Conservation (phyloP, 1,139 yeast genomes). For the Geotrichum candidum region DNA sequence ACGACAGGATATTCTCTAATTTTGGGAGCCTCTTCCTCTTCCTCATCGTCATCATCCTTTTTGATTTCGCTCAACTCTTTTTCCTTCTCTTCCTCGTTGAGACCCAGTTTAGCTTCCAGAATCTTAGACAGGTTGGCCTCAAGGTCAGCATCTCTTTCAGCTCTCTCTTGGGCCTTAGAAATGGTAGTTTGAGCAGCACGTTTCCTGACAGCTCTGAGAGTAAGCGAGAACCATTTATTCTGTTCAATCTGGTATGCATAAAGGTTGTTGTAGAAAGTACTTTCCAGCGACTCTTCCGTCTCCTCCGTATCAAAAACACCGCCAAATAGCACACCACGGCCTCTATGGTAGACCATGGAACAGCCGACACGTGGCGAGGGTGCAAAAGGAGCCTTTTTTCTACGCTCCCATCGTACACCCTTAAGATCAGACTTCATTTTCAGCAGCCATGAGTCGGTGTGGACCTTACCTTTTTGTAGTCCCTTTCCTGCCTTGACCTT, state of each 20-base stretch:
- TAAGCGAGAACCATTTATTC: constrained; percentile 81
- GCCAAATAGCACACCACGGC: constrained; percentile 89
- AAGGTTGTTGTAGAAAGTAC: constrained; percentile 75
- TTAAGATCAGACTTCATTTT: constrained; percentile 85
- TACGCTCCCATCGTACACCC: constrained; percentile 78
- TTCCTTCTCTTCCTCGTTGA: constrained; percentile 49
- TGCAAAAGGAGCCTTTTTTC: constrained; percentile 81
- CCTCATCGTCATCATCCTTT: constrained; percentile 35
- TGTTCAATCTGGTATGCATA: constrained; percentile 79
- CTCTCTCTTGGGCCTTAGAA: constrained; percentile 40
- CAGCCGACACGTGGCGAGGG: constrained; percentile 96
- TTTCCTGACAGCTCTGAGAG: constrained; percentile 58
- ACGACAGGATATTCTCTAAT: constrained; percentile 51
- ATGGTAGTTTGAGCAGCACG: constrained; percentile 38
- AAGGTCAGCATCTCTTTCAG: constrained; percentile 67
- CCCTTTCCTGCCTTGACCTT: constrained; percentile 90
- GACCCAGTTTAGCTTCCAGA: constrained; percentile 58
- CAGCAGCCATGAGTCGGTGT: constrained; percentile 79
- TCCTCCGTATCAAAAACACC: constrained; percentile 95
- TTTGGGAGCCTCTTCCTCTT: constrained; percentile 37
- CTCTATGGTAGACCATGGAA: constrained; percentile 81
- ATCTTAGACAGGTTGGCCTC: constrained; percentile 74
- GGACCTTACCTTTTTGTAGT: constrained; percentile 85
- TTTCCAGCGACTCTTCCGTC: constrained; percentile 85
- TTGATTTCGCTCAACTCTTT: constrained; percentile 39